phyloP scores from a whole-genome alignment of 2,329 filamentous ascomycete genomes.

The Huntiella savannae region DNA sequence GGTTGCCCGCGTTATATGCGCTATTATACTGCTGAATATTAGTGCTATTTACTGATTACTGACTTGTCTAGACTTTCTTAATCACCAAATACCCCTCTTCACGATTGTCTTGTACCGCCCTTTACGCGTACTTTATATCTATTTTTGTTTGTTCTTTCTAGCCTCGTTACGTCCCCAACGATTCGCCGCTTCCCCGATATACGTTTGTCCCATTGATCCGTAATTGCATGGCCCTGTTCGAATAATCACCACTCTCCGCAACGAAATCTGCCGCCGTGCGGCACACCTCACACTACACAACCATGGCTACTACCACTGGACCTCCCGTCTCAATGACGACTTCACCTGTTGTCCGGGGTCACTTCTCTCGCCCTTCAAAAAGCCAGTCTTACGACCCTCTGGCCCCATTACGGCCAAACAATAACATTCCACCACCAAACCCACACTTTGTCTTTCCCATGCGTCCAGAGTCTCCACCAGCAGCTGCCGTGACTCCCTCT shows the following conservation, averaged over 20 bases:
- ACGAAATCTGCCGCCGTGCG: conserved; percentile 8
- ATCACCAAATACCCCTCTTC: background rate
- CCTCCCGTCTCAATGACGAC: background rate
- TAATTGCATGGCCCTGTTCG: background rate
- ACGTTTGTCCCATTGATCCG: background rate
- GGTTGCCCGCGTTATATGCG: background rate
- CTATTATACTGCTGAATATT: background rate
- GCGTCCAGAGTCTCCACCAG: conserved; percentile 24
- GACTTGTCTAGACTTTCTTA: background rate
- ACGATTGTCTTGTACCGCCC: background rate
- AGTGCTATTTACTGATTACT: background rate
- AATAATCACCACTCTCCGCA: background rate
- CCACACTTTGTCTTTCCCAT: conserved; percentile 46
- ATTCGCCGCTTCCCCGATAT: no score
- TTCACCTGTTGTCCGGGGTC: background rate
- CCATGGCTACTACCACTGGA: conserved; percentile 7
- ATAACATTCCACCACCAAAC: conserved; percentile 32
- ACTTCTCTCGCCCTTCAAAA: conserved; percentile 10
- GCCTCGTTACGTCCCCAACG: no score
- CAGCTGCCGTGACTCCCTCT: conserved; percentile 23
- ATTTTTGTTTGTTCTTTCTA: no score
- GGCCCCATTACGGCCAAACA: background rate
- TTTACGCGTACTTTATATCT: background rate
- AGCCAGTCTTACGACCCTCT: conserved; percentile 9
- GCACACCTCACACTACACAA: conserved; percentile 1